Evolutionary conservation across 1,284 basidiomycete species (phyloP), one percentile per base, ranked within the genome.

Genomic region (Sporisorium reilianum): DNA sequence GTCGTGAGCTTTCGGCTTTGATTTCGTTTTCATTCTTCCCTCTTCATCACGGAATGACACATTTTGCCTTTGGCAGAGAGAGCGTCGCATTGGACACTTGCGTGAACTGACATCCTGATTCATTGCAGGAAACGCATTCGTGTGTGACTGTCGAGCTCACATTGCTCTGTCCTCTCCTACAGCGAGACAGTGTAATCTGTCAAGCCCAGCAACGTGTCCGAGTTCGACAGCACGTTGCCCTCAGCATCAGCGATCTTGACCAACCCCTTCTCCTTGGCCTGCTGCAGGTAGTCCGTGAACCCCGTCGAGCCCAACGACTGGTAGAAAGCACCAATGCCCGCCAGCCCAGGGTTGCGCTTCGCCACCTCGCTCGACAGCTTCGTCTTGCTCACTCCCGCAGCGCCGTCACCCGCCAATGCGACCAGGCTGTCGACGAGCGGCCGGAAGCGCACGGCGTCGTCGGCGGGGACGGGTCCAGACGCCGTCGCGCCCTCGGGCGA

Each of bases 251-350:
- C 53, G 20, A 70, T 46, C 11, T 51, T 41, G 52, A 75, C 64
- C 20, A 75, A 28, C 2, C 66, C 59, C 20, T 64, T 62, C 38
- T 70, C 63, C 25, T 59, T 63, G 1, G 72, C 72, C 55, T 75
- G 72, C 23, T 58, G 54, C 6, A 75, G 48, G 23, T 70, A 70
- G 42, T 75, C 72, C 20, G 67, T 64, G 34, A 75, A 75, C 1
- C 72, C 72, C 7, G 66, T 75, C 16, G 60, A 60, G 30, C 72
- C 67, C 5, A 75, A 60, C 50, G 63, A 63, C 32, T 75, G 72
- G 55, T 70, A 75, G 26, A 70, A 70, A 3, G 64, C 72, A 28
- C 72, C 72, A 22, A 70, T 42, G 6, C 66, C 72, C 1, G 51
- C 49, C 5, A 53, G 58, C n/a, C 60, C 67, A 1, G 59, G 60